These are phyloP conservation scores for Kuraishia borneana DNA, from an alignment of 805 yeast species.

Conservation along the genomic window DNA sequence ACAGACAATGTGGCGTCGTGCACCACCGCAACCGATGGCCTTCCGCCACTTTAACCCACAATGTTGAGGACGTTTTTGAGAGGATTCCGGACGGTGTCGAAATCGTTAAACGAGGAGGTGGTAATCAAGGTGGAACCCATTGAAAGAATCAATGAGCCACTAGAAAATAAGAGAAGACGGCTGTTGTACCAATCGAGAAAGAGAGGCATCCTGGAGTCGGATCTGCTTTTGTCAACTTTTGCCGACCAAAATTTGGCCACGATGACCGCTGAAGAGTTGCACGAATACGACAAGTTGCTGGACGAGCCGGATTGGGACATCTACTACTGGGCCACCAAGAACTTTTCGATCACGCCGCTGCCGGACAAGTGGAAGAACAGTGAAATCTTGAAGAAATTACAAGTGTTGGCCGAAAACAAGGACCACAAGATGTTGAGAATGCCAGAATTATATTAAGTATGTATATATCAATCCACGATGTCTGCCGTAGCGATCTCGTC, in stretches of 20 bases:
- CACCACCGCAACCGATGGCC: no score
- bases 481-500: conserved; percentile 2
- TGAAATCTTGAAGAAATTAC: conserved; percentile 50
- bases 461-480: conserved; percentile 2
- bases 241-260: conserved; percentile 61
- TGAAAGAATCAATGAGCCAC: conserved; percentile 60
- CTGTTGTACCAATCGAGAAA: conserved; percentile 85
- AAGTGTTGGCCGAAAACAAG: conserved; percentile 63
- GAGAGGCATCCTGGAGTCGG: conserved; percentile 92
- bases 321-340: conserved; percentile 92
- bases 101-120: conserved; percentile 27
- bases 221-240: conserved; percentile 72
- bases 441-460: conserved; percentile 46
- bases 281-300: conserved; percentile 74
- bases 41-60: no score
- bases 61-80: no score
- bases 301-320: conserved; percentile 99
- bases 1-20: no score
- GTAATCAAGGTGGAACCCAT: conserved; percentile 70
- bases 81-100: no score
- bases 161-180: conserved; percentile 75
- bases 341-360: conserved; percentile 69
- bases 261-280: conserved; percentile 55
- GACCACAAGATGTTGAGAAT: conserved; percentile 69
- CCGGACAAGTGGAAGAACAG: conserved; percentile 80